Percentiles rank a stretch among this genome's conserved stretches.
phyloP scores from a whole-genome alignment of 768 basidiomycete species.

The Tulasnella sp. region DNA sequence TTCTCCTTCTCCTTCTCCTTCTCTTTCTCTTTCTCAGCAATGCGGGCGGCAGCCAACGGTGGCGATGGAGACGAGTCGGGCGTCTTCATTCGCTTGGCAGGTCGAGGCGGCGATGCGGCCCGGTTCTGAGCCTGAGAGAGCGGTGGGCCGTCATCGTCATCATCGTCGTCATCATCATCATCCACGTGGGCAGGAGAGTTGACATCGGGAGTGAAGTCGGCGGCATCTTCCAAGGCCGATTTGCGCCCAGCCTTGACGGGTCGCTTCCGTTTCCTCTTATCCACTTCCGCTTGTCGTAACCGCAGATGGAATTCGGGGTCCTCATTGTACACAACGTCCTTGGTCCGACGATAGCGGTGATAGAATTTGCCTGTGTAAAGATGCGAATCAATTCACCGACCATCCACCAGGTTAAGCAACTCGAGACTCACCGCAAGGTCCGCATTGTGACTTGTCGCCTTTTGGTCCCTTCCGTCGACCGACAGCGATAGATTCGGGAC shows the following conservation, averaged over 20 bases:
- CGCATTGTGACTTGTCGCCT: conserved; percentile 87
- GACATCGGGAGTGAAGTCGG: conserved; percentile 22
- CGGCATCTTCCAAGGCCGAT: conserved; percentile 32
- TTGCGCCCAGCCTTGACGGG: conserved; percentile 38
- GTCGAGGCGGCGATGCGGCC: conserved; percentile 25
- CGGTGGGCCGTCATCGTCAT: conserved; percentile 28
- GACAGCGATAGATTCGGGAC: conserved; percentile 79
- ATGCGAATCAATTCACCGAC: too few relatives aligned
- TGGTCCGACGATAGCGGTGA: conserved; percentile 76
- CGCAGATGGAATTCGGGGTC: conserved; percentile 66
- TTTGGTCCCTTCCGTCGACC: conserved; percentile 85
- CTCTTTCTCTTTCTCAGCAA: background rate
- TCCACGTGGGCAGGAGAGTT: conserved; percentile 19
- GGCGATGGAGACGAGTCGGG: conserved; percentile 38
- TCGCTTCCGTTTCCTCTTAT: conserved; percentile 52
- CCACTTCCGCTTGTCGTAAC: conserved; percentile 54
- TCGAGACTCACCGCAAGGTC: conserved; percentile 76
- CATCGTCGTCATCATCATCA: conserved; percentile 30
- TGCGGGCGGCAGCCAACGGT: conserved; percentile 38
- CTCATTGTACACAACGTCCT: conserved; percentile 71
- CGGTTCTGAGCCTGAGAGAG: background rate
- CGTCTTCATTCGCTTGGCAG: conserved; percentile 14
- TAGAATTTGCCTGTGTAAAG: conserved; percentile 70
- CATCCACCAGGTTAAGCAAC: background rate
- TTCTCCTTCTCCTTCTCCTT: background rate